phyloP scores from a whole-genome alignment of 371 early-diverging fungal species.

The Mucor irregularis region DNA sequence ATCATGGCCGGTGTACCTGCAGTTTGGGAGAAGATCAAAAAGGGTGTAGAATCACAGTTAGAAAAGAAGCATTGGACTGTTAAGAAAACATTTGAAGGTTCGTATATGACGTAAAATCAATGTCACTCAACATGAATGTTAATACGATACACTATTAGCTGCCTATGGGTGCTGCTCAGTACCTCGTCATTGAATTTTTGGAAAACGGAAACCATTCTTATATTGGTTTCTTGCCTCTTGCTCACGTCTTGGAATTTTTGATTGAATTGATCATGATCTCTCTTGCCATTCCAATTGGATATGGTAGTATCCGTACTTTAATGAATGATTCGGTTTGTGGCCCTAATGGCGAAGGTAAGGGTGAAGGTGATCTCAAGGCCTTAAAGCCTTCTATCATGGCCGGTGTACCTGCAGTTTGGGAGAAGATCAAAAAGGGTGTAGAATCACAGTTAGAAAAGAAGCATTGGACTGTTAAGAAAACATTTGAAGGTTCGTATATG shows the following conservation, averaged over 20 bases:
- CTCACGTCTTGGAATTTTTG: conserved; percentile 85
- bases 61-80: conserved; percentile 59
- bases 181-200: conserved; percentile 42
- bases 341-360: conserved; percentile 65
- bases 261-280: conserved; percentile 63
- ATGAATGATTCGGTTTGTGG: conserved; percentile 77
- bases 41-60: conserved; percentile 72
- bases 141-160: conserved; percentile 53
- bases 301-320: conserved; percentile 78
- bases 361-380: conserved; percentile 87
- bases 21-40: conserved; percentile 88
- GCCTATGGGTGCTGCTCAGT: conserved; percentile 54
- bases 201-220: conserved; percentile 52
- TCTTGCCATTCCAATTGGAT: conserved; percentile 68
- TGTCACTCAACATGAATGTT: too few relatives aligned
- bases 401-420: conserved; percentile 92
- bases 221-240: conserved; percentile 89
- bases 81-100: conserved; percentile 54
- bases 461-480: conserved; percentile 53
- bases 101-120: too few relatives aligned
- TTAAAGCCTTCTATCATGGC: conserved; percentile 90
- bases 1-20: conserved; percentile 90
- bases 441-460: conserved; percentile 65
- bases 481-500: conserved; percentile 55
- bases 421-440: conserved; percentile 82